Conservation (phyloP, 129 eudicot genomes). For the Sambucus nigra region DNA sequence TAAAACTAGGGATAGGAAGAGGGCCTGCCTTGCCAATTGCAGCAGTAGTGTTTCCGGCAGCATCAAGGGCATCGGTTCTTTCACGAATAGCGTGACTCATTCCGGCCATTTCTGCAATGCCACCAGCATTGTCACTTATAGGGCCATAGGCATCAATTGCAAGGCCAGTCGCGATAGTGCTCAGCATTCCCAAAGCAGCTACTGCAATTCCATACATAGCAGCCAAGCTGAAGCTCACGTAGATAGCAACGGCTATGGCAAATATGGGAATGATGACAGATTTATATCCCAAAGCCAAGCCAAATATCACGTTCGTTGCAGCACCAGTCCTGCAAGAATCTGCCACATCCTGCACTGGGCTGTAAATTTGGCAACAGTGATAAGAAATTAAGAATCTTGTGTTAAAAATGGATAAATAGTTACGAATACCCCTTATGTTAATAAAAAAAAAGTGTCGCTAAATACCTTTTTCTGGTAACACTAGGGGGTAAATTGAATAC, state of each 20-base stretch:
- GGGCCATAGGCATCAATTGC: constrained; percentile 57
- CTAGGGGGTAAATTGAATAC: no score
- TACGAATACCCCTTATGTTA: no score
- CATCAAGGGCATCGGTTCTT: constrained; percentile 50
- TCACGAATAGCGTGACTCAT: constrained; percentile 40
- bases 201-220: constrained; percentile 51
- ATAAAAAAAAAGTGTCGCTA: no score
- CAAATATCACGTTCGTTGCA: constrained; percentile 43
- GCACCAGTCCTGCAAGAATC: constrained; percentile 51
- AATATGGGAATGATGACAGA: constrained; percentile 35
- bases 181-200: constrained; percentile 49
- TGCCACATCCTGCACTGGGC: constrained; percentile 46
- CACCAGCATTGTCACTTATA: constrained; percentile 50
- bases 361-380: constrained; percentile 4
- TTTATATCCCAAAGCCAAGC: constrained; percentile 36
- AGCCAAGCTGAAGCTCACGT: constrained; percentile 43
- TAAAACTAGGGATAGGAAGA: not conserved
- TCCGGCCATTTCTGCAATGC: constrained; percentile 58
- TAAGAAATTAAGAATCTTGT: not conserved
- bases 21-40: constrained; percentile 41
- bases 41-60: constrained; percentile 50
- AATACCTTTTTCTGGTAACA: no score
- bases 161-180: constrained; percentile 46
- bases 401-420: not conserved
- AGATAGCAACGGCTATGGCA: constrained; percentile 34